These are phyloP conservation scores for Astragalus membranaceus DNA, from an alignment of 306 rosid genomes.

Conservation along the genomic window DNA sequence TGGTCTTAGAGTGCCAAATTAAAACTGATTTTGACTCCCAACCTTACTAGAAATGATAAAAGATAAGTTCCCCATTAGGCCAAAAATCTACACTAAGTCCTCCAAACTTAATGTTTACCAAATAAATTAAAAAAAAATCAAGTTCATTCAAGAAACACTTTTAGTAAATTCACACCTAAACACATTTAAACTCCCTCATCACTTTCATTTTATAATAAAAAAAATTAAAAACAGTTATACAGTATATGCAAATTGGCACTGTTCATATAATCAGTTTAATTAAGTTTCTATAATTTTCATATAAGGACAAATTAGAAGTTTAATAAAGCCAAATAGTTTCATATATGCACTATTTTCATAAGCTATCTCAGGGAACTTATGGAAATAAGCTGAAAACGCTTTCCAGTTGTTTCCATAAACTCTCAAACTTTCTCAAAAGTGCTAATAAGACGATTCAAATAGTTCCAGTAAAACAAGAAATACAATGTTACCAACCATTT, in stretches of 20 bases:
- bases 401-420: not conserved
- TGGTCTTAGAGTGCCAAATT: not conserved
- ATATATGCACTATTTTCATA: no score
- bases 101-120: not conserved
- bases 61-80: not conserved
- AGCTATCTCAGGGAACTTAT: no score
- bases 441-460: no score
- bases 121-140: not conserved
- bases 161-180: not conserved
- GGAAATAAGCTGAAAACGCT: not conserved
- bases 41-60: not conserved
- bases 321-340: not conserved
- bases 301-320: no score
- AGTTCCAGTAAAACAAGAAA: not conserved
- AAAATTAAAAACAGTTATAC: not conserved
- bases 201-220: not conserved
- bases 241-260: not conserved
- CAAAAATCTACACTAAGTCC: not conserved
- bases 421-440: not conserved
- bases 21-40: not conserved
- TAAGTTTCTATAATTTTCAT: no score
- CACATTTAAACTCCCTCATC: not conserved
- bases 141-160: not conserved
- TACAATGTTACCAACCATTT: slow-evolving; percentile 39
- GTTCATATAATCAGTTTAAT: no score